Evolutionary conservation across 371 early-diverging fungal species (phyloP), one percentile per base, ranked within the genome.

Genomic region (Mucor irregularis): DNA sequence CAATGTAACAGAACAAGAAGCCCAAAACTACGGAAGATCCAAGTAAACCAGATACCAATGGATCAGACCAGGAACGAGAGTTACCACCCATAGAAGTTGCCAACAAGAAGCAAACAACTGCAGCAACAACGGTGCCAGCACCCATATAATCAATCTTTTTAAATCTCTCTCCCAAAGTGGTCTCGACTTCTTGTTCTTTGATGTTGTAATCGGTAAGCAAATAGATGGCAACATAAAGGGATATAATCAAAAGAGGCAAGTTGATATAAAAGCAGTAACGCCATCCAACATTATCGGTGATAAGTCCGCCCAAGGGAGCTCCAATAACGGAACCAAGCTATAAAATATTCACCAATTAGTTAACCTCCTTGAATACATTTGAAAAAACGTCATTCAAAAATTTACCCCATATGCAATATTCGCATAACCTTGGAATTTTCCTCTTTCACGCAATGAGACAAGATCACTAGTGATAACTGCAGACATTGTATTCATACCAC

Each of bases 211-310:
- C 63, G 0, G 69, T 70, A 38, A 78, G 43, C 10, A 73, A 11
- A 22, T 45, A 62, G 1, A 55, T 42, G n/a, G 64, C 64, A 24
- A 90, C 64, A 54, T 82, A 81, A 19, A 87, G 30, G 1, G 74
- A 62, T 10, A 88, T 49, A 28, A 83, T 68, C 40, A 88, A 64
- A 33, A 90, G 48, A 5, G 91, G 93, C n/a, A 91, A 49, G 64
- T 92, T 91, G 58, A 90, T 82, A 68, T 85, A 90, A 65, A 92
- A 92, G 17, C 84, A 82, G 17, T 78, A 85, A 0, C 87, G 78
- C 80, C 90, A 89, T 42, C 85, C 80, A 70, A 83, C 65, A 31
- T n/a, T 54, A 13, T 73, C 72, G 37, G 75, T 79, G 17, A 86
- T 66, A 19, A 83, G 69, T 8, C 86, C 84, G 51, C 84, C 76